A percentile compares a stretch with the other conserved stretches of the same genome.
Conservation (phyloP, 768 basidiomycete genomes). For the Rhizopogon vinicolor region DNA sequence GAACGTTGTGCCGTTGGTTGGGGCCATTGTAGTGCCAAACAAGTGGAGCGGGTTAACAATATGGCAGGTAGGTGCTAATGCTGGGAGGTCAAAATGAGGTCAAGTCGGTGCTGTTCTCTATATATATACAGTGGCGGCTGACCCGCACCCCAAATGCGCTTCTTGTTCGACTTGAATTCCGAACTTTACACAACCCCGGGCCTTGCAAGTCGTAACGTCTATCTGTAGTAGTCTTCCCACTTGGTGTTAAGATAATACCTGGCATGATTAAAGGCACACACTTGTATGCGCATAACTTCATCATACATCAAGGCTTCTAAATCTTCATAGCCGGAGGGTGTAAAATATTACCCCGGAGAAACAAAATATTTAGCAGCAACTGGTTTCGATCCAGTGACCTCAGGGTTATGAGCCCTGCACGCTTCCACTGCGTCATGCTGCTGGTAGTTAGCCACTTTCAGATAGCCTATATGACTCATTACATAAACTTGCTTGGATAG, state of each 20-base stretch:
- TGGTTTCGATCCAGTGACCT: conserved; percentile 65
- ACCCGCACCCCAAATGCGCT: background rate
- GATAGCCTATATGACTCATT: no score
- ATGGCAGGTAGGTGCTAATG: background rate
- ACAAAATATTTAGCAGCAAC: conserved; percentile 44
- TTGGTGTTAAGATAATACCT: no score
- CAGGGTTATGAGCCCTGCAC: conserved; percentile 60
- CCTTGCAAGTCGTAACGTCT: no score
- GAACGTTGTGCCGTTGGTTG: background rate
- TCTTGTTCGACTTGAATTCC: background rate
- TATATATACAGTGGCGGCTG: background rate
- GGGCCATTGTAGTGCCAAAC: background rate
- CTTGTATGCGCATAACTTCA: no score
- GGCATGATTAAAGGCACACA: no score
- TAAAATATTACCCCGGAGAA: background rate
- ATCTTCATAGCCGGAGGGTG: background rate
- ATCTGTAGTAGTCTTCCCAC: no score
- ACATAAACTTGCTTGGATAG: no score
- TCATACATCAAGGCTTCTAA: no score
- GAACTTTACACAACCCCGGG: background rate
- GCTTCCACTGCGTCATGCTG: conserved; percentile 58
- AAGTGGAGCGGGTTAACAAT: no score
- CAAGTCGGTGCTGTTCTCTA: background rate
- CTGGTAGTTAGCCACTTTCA: conserved; percentile 14
- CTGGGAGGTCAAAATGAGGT: background rate